phyloP scores from a whole-genome alignment of 257 asterid species.

The Linderniella brevidens region DNA sequence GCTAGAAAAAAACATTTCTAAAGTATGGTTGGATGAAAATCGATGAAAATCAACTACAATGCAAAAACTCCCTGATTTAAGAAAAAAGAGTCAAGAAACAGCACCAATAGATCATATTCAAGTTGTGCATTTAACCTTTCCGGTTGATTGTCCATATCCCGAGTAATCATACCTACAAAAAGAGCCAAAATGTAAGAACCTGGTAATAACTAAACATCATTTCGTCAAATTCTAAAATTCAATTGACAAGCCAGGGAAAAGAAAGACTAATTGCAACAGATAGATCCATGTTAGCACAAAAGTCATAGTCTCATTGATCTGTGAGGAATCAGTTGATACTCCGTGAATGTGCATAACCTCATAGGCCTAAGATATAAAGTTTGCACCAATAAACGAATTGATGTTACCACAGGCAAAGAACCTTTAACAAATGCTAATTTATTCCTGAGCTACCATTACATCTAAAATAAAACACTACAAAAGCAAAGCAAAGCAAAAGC shows the following conservation, averaged over 20 bases:
- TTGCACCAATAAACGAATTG: background rate
- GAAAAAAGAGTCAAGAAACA: background rate
- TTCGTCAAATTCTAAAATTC: background rate
- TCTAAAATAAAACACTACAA: slow-evolving; percentile 2
- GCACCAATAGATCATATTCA: slow-evolving; percentile 1
- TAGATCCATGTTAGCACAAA: no score
- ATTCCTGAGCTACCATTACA: no score
- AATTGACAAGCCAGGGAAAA: background rate
- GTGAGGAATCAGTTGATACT: no score
- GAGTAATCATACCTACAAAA: slow-evolving; percentile 84
- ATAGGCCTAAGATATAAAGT: background rate
- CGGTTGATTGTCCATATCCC: slow-evolving; percentile 90
- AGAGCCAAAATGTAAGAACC: background rate
- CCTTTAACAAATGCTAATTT: background rate
- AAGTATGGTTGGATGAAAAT: no score
- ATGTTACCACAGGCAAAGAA: background rate
- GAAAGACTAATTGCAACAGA: no score
- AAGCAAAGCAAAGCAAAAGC: background rate
- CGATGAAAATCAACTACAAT: no score
- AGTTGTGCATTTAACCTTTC: slow-evolving; percentile 63
- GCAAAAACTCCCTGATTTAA: background rate
- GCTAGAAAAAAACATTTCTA: no score
- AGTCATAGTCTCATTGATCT: no score
- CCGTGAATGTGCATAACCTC: background rate
- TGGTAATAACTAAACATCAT: background rate